These are phyloP conservation scores for Claviceps pusilla DNA, from an alignment of 2,329 filamentous ascomycete species.

Conservation along the genomic window DNA sequence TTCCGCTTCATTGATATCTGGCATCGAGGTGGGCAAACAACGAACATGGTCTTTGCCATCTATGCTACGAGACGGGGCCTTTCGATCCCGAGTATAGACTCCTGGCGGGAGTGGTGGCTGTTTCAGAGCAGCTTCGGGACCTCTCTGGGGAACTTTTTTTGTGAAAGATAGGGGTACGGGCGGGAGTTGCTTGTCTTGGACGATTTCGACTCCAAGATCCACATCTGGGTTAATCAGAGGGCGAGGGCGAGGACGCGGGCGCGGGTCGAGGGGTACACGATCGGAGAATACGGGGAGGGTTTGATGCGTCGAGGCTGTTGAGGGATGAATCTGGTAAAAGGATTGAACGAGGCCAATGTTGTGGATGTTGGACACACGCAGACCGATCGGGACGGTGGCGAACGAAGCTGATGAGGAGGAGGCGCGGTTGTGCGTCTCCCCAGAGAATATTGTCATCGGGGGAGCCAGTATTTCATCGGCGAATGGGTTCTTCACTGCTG, in stretches of 20 bases:
- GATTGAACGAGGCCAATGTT: slow-evolving; percentile 26
- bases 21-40: background rate
- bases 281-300: background rate
- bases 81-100: slow-evolving; percentile 31
- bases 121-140: slow-evolving; percentile 3
- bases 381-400: slow-evolving; percentile 56
- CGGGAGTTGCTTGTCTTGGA: slow-evolving; percentile 13
- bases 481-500: no score
- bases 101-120: slow-evolving; percentile 32
- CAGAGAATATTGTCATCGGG: slow-evolving; percentile 24
- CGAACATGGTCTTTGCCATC: background rate
- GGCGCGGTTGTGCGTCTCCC: slow-evolving; percentile 29
- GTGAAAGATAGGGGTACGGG: slow-evolving; percentile 17
- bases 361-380: slow-evolving; percentile 47
- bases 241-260: background rate
- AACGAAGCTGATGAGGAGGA: slow-evolving; percentile 50
- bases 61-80: background rate
- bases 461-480: slow-evolving; percentile 23
- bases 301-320: background rate
- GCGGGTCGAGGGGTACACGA: background rate
- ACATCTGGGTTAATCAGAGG: background rate
- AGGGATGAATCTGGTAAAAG: slow-evolving; percentile 1
- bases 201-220: background rate
- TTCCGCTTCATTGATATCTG: background rate
- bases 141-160: slow-evolving; percentile 5